Conservation (phyloP, 2,329 filamentous ascomycete genomes). For the Fusarium pseudocircinatum region DNA sequence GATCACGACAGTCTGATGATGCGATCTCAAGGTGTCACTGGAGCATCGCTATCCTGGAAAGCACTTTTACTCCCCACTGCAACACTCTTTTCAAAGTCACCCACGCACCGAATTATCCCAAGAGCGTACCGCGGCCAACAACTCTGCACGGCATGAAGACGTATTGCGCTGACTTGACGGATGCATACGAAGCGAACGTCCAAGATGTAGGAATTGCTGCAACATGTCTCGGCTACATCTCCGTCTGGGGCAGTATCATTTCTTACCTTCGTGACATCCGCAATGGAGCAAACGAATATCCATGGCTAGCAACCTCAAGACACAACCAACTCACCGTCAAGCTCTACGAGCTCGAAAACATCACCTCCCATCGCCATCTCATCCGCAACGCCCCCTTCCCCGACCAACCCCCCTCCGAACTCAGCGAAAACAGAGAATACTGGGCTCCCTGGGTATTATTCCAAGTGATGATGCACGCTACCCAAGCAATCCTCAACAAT, state of each 20-base stretch:
- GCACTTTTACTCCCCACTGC: constrained; percentile 21
- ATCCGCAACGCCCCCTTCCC: constrained; percentile 37
- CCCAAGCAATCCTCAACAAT: constrained; percentile 33
- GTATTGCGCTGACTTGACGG: constrained; percentile 32
- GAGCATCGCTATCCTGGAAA: constrained; percentile 32
- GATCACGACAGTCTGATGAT: not conserved
- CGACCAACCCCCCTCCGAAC: constrained; percentile 14
- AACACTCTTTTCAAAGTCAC: not conserved
- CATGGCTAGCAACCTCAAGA: constrained; percentile 32
- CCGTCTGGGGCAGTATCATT: constrained; percentile 29
- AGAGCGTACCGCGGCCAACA: constrained; percentile 15
- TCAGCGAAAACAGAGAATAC: constrained; percentile 30
- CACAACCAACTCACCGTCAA: constrained; percentile 33
- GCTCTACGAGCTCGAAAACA: constrained; percentile 35
- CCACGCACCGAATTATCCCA: constrained; percentile 17
- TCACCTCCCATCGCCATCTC: constrained; percentile 24
- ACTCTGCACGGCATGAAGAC: constrained; percentile 25
- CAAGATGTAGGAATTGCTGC: constrained; percentile 20
- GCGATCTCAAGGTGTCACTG: constrained; percentile 28
- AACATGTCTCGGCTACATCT: constrained; percentile 5
- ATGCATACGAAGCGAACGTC: constrained; percentile 25
- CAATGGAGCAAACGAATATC: constrained; percentile 26
- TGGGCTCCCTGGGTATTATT: constrained; percentile 35
- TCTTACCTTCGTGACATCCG: constrained; percentile 36
- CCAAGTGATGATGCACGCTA: constrained; percentile 38